A percentile compares a stretch with the other conserved stretches of the same genome.
phyloP scores from a whole-genome alignment of 1,139 yeast genomes.

The Oligophagozyma castellii region DNA sequence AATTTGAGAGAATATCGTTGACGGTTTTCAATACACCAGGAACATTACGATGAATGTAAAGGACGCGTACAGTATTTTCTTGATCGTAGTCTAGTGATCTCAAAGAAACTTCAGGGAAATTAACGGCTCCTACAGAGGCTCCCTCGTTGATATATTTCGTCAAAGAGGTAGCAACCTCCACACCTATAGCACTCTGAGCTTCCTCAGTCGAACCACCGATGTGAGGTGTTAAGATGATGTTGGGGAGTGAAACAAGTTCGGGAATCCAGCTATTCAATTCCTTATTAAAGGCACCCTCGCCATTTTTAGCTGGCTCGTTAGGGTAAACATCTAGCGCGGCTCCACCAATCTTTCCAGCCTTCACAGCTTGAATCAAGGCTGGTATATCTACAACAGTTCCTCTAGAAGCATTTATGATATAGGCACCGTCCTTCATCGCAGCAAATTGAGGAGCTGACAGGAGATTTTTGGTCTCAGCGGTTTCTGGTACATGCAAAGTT shows the following conservation, averaged over 20 bases:
- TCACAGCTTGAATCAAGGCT: slow-evolving; percentile 82
- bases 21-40: slow-evolving; percentile 98
- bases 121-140: slow-evolving; percentile 88
- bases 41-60: slow-evolving; percentile 93
- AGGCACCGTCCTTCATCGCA: slow-evolving; percentile 93
- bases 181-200: slow-evolving; percentile 95
- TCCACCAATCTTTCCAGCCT: slow-evolving; percentile 90
- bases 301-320: slow-evolving; percentile 95
- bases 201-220: slow-evolving; percentile 99
- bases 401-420: slow-evolving; percentile 90
- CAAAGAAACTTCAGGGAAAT: slow-evolving; percentile 95
- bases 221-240: slow-evolving; percentile 89
- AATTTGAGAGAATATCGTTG: slow-evolving; percentile 85
- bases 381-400: slow-evolving; percentile 97
- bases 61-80: slow-evolving; percentile 78
- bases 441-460: slow-evolving; percentile 85
- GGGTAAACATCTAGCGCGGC: slow-evolving; percentile 97
- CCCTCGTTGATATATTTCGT: slow-evolving; percentile 94
- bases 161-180: slow-evolving; percentile 81
- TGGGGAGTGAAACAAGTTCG: slow-evolving; percentile 71
- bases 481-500: slow-evolving; percentile 88
- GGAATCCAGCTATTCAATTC: slow-evolving; percentile 72
- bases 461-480: slow-evolving; percentile 83
- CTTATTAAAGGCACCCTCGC: slow-evolving; percentile 62
- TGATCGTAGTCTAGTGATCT: slow-evolving; percentile 85